Conservation (phyloP, 2,329 filamentous ascomycete species). For the Trichoderma sp. region DNA sequence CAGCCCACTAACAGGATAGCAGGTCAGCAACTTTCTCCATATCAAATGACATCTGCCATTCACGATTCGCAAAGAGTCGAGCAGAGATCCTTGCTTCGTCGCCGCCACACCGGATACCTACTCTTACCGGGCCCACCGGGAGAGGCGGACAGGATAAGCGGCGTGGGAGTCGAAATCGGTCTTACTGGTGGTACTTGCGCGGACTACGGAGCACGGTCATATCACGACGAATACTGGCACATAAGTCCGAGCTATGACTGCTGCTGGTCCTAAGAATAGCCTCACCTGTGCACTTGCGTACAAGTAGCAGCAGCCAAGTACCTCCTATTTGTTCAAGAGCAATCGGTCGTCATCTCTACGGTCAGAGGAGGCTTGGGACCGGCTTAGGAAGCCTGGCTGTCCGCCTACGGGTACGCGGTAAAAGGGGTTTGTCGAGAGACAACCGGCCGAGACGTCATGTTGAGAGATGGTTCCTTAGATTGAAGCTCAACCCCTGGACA, state of each 20-base stretch:
- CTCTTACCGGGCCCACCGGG: background rate
- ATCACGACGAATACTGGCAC: background rate
- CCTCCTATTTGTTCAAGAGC: background rate
- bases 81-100: constrained; percentile 6
- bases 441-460: background rate
- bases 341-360: background rate
- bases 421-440: background rate
- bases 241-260: background rate
- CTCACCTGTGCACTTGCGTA: background rate
- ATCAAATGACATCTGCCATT: background rate
- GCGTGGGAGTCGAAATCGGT: background rate
- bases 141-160: background rate
- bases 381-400: background rate
- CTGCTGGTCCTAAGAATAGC: background rate
- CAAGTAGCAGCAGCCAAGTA: background rate
- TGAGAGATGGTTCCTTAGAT: background rate
- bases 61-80: background rate
- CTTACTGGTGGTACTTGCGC: background rate
- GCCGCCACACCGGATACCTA: background rate
- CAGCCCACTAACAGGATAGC: background rate
- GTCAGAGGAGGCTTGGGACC: background rate
- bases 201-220: too few species aligned
- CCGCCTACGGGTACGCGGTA: background rate
- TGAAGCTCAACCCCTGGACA: background rate
- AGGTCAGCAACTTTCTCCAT: background rate